Percentiles rank a stretch among this genome's conserved stretches.
Evolutionary conservation across 2,329 filamentous ascomycete genomes (phyloP).

Genomic region (Basipetospora chlamydospora): DNA sequence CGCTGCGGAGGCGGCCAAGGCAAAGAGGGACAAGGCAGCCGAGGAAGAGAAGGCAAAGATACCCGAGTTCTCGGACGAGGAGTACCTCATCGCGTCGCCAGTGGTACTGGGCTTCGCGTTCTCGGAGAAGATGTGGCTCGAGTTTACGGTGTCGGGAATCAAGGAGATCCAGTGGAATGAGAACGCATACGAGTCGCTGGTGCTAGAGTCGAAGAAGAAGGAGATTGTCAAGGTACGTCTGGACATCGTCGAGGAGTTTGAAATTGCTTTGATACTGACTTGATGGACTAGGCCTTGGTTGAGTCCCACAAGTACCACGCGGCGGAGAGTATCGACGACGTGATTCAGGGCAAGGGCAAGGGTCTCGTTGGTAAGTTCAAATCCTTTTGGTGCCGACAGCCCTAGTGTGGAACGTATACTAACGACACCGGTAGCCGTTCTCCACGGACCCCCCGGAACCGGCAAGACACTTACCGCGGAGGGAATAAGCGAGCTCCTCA

Average conservation of each 20-base stretch:
- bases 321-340: constrained; percentile 68
- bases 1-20: too few relatives aligned
- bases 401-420: constrained; percentile 9
- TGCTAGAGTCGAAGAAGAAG: constrained; percentile 48
- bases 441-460: constrained; percentile 44
- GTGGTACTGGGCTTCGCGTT: constrained; percentile 81
- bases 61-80: constrained; percentile 61
- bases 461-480: constrained; percentile 32
- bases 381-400: constrained; percentile 2
- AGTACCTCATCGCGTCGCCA: constrained; percentile 70
- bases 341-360: constrained; percentile 72
- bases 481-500: constrained; percentile 65
- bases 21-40: too few relatives aligned
- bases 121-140: constrained; percentile 78
- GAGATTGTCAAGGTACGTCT: constrained; percentile 36
- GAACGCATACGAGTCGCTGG: constrained; percentile 66
- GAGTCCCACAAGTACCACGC: constrained; percentile 73
- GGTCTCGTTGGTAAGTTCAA: constrained; percentile 51
- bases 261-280: too few relatives aligned
- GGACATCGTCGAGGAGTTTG: constrained; percentile 21
- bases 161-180: constrained; percentile 76
- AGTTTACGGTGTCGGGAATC: constrained; percentile 68
- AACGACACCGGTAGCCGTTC: constrained; percentile 35
- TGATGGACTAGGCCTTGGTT: constrained; percentile 59
- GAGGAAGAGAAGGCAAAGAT: constrained; percentile 11